Evolutionary conservation across 1,284 basidiomycete genomes (phyloP), one percentile per base, ranked within the genome.

Genomic region (Caloboletus inedulis): DNA sequence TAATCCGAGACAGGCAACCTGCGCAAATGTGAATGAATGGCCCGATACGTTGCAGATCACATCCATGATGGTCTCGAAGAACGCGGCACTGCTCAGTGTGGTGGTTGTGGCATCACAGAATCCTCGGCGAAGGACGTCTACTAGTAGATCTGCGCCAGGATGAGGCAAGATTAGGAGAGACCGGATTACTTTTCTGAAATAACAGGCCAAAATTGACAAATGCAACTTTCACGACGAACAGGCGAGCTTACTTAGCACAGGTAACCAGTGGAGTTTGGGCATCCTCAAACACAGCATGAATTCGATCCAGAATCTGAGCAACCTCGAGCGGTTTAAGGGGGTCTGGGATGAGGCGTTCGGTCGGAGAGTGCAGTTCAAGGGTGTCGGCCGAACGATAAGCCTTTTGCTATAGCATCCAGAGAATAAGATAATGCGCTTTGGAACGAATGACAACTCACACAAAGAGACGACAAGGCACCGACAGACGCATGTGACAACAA

Each of bases 391-490:
- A 81, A 59, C 80, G 85, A 65, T 85, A 87, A 3, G 88, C 89
- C 57, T 82, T 89, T 71, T 80, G 78, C 87, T 91, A 62, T 30
- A 21, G 44, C 16, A 33, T 27, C 8, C 10, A 16, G 19, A 58
- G 23, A 62, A 55, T 23, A 29, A 44, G 8, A 12, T 35, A n/a
- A 30, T 19, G n/a, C 18, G 27, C 49, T 37, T 34, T 27, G 7
- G 7, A 37, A 29, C 23, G 30, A 47, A 42, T 58, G 51, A 13
- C 23, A 43, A 75, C 91, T 75, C 61, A 93, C 91, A 68, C 89
- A 91, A 56, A 97, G 79, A 7, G 90, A 83, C n/a, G 91, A 84
- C 73, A 95, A 77, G 5, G 91, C 89, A 43, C 91, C 88, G 14
- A 89, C 81, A 45, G 88, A 89, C 31, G 85, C 91, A 62, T 84